These are phyloP conservation scores for Debaryomycetaceae sp. DNA, from an alignment of 1,139 yeast genomes.

Conservation along the genomic window DNA sequence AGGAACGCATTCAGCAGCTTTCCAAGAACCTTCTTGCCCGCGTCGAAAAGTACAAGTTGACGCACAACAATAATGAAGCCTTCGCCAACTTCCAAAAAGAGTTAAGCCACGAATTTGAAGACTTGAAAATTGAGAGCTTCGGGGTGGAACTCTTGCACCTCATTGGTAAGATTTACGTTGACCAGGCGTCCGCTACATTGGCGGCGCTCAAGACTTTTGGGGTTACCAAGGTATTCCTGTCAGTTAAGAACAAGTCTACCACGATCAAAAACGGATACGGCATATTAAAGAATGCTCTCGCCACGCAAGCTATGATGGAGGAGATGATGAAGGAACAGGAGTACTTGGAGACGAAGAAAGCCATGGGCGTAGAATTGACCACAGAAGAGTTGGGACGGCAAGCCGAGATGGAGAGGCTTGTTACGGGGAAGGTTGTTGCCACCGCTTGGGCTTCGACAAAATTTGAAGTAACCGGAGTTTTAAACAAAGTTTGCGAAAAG, in stretches of 20 bases:
- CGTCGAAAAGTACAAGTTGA: conserved; percentile 33
- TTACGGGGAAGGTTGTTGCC: conserved; percentile 70
- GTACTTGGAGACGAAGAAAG: conserved; percentile 30
- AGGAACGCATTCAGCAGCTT: conserved; percentile 52
- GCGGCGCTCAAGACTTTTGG: conserved; percentile 40
- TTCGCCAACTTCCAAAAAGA: conserved; percentile 35
- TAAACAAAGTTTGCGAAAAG: conserved; percentile 61
- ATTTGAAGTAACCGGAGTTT: conserved; percentile 64
- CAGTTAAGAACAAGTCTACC: conserved; percentile 36
- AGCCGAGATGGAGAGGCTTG: conserved; percentile 59
- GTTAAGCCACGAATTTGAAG: conserved; percentile 58
- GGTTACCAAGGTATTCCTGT: conserved; percentile 49
- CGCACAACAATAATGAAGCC: conserved; percentile 25
- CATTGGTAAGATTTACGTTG: conserved; percentile 61
- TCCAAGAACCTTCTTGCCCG: conserved; percentile 41
- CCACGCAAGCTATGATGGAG: conserved; percentile 38
- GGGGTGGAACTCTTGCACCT: conserved; percentile 46
- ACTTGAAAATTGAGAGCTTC: conserved; percentile 44
- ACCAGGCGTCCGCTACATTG: conserved; percentile 49
- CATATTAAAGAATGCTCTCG: conserved; percentile 39
- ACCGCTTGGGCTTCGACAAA: conserved; percentile 80
- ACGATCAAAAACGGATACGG: conserved; percentile 36
- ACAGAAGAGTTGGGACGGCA: conserved; percentile 47
- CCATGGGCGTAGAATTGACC: conserved; percentile 28
- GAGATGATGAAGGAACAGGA: conserved; percentile 45